Evolutionary conservation across 306 rosid genomes (phyloP), one percentile per base, ranked within the genome.

Genomic region (Vachellia collinsii): DNA sequence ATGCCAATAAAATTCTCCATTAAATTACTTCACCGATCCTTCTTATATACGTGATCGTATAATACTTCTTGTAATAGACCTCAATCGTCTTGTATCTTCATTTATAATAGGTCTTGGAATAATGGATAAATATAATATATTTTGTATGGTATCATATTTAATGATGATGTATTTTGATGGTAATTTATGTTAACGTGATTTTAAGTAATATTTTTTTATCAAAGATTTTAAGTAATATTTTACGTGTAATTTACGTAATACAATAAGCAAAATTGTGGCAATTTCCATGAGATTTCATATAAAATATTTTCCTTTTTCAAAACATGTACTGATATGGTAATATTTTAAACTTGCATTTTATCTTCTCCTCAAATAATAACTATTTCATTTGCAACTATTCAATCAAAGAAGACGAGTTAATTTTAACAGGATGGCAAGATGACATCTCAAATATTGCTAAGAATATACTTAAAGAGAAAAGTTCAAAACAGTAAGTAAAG

Each of bases 371-470:
- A 1, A 78, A 36, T 62, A 68, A 17, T 41, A 66, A 46, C 53
- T 76, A 65, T 53, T 72, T 77, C 37, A 0, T 29, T 25, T 47
- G 84, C 89, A 91, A 97, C 77, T 85, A 84, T 72, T 79, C 85
- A 67, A 85, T 92, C 44, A 61, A 77, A 48, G 92, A 87, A 44
- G 91, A 91, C 65, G 91, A 83, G 70, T 75, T 70, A 36, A 80
- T 91, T 76, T 80, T 94, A 77, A 88, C 90, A 14, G 98, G 97
- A 11, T 94, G 98, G 98, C 94, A 94, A 78, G 89, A 92, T 22
- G 92, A 90, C 38, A 88, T 94, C 75, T 81, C 87, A 58, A 82
- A 85, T 79, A 88, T 94, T 81, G 97, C 97, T 56, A 85, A 86
- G 84, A 77, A 77, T 29, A 84, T 91, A 80, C 69, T 85, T 36